Percentiles rank a stretch among this genome's conserved stretches.
These are phyloP conservation scores for Linum lewisii DNA, from an alignment of 345 rosid species.

Conservation along the genomic window DNA sequence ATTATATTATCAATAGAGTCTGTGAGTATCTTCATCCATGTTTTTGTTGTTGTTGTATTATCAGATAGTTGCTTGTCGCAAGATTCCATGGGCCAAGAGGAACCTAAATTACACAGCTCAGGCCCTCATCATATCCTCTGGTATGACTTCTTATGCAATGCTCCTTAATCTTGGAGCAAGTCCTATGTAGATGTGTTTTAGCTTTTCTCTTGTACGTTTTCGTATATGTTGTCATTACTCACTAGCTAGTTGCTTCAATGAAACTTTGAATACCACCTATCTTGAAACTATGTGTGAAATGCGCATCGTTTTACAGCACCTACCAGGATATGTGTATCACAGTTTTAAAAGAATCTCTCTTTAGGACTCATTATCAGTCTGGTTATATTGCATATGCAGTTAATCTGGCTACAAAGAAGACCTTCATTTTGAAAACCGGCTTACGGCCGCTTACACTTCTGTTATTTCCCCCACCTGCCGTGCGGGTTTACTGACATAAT, in stretches of 20 bases:
- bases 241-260: not conserved
- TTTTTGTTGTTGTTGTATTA: not conserved
- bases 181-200: too few relatives aligned
- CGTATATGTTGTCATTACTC: not conserved
- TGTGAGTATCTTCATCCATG: not conserved
- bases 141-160: constrained; percentile 20
- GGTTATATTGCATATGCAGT: not conserved
- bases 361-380: too few relatives aligned
- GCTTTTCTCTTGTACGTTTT: not conserved
- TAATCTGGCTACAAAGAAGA: not conserved
- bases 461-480: too few relatives aligned
- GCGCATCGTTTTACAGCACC: too few relatives aligned
- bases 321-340: too few relatives aligned
- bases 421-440: not conserved
- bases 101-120: constrained; percentile 67
- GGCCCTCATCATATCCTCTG: constrained; percentile 55
- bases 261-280: too few relatives aligned
- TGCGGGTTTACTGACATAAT: too few relatives aligned
- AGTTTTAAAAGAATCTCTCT: too few relatives aligned
- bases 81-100: constrained; percentile 66
- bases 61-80: constrained; percentile 43
- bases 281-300: too few relatives aligned
- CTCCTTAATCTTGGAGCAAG: too few relatives aligned
- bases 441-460: too few relatives aligned
- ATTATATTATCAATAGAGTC: not conserved